Base-by-base conservation (phyloP, 2,329 filamentous ascomycete species). In the Sarocladium oryzae region DNA sequence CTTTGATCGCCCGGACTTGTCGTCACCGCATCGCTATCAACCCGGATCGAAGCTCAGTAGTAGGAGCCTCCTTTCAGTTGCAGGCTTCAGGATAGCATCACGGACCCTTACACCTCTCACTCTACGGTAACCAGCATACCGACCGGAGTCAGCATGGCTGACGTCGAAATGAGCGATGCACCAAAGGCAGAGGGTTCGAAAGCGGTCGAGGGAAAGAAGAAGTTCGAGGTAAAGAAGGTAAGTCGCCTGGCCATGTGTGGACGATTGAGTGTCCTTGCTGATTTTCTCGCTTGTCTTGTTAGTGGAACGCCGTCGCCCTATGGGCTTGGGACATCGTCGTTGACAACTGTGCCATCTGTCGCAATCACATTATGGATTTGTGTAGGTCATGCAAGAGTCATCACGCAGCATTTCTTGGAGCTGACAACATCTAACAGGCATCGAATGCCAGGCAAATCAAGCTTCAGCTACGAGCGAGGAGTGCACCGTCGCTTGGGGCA, bases 251-350 rank as follows among this genome's bases (percentile, higher is more conserved):
- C 0, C 40, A 11, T 33, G n/a, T 5, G n/a, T 28, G 2, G 23
- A 20, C 15, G 3, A n/a, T 10, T 13, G n/a, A 9, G 35, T 52
- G 3, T 23, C 2, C 5, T 8, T 30, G 50, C 57, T 63, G 36
- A 63, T 49, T 18, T 36, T n/a, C n/a, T n/a, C n/a, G n/a, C n/a
- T n/a, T n/a, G n/a, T n/a, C n/a, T n/a, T n/a, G 38, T 63, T 33
- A 96, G 92, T 99, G 93, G 93, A 97, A 97, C 63, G 93, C 93
- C 0, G 93, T 99, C 49, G 91, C 93, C 36, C 79, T 99, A 2
- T 99, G 93, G 93, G 93, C 93, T 1, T 99, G 93, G 93, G 93
- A 99, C 67, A 99, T 99, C 54, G 91, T 97, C 28, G 93, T 99
- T 55, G 93, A 99, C 73, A 99, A 99, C 79, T 99, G 93, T 68